phyloP scores from a whole-genome alignment of 2,329 filamentous ascomycete genomes.

The Celoporthe dispersa region DNA sequence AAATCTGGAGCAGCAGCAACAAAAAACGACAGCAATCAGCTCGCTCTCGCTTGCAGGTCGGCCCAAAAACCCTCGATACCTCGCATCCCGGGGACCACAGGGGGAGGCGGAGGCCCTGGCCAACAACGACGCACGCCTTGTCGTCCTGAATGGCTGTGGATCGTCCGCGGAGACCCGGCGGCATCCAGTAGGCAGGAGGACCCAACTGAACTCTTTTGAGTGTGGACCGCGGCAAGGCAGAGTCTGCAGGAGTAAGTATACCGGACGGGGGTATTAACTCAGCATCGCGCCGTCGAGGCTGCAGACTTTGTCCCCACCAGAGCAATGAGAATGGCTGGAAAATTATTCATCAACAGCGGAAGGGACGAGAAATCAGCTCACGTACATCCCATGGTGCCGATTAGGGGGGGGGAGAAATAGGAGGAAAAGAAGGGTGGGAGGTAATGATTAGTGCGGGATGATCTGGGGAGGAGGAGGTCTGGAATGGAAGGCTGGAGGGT shows the following conservation, averaged over 20 bases:
- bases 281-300: background rate
- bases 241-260: background rate
- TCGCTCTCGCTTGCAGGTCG: background rate
- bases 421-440: background rate
- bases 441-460: background rate
- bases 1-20: background rate
- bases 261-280: background rate
- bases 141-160: background rate
- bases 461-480: background rate
- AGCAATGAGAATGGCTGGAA: slow-evolving; percentile 13
- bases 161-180: background rate
- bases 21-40: background rate
- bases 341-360: background rate
- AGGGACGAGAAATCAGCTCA: slow-evolving; percentile 4
- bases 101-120: background rate
- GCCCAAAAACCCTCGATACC: background rate
- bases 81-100: background rate
- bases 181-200: background rate
- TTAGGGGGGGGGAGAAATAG: background rate
- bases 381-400: slow-evolving; percentile 1
- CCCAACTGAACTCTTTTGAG: background rate
- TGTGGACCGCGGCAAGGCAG: background rate
- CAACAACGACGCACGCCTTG: background rate
- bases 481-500: slow-evolving; percentile 6
- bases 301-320: slow-evolving; percentile 15